These are phyloP conservation scores for Phycomyces nitens DNA, from an alignment of 192 early-diverging fungal genomes.

Conservation along the genomic window DNA sequence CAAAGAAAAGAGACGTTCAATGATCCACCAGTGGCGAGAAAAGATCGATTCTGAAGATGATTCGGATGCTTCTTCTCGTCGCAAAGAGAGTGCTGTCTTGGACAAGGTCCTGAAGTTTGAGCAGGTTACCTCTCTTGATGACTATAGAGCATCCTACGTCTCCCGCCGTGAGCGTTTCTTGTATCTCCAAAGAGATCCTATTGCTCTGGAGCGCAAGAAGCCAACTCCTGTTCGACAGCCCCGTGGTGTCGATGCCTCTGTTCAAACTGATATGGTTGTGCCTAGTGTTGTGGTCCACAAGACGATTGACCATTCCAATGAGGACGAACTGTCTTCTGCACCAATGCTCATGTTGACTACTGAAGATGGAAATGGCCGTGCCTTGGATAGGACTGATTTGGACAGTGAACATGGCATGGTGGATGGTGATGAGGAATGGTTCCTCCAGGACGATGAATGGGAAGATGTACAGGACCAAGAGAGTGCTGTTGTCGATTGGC, in stretches of 20 bases:
- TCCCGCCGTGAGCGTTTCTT: conserved; percentile 17
- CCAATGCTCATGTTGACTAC: too few species aligned
- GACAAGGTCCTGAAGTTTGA: conserved; percentile 32
- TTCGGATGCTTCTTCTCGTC: neutral
- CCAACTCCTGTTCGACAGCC: neutral
- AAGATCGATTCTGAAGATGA: neutral
- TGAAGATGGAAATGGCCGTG: neutral
- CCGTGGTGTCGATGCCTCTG: conserved; percentile 10
- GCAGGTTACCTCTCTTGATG: conserved; percentile 19
- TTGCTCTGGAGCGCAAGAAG: conserved; percentile 12
- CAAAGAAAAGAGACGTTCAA: neutral
- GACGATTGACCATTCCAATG: too few species aligned
- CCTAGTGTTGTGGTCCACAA: neutral
- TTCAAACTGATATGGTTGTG: conserved; percentile 16
- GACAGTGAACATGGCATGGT: conserved; percentile 28
- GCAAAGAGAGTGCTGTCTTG: conserved; percentile 13
- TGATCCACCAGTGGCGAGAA: neutral
- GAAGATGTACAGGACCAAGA: conserved; percentile 35
- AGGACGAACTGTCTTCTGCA: too few species aligned
- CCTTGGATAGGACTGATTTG: neutral
- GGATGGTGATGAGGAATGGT: conserved; percentile 43
- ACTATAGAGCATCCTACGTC: conserved; percentile 15
- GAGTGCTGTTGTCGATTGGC: conserved; percentile 33
- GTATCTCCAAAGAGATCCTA: conserved; percentile 17
- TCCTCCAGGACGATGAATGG: conserved; percentile 38